phyloP scores from a whole-genome alignment of 108 stramenopile genomes.

The Pseudonitzschia pungens region DNA sequence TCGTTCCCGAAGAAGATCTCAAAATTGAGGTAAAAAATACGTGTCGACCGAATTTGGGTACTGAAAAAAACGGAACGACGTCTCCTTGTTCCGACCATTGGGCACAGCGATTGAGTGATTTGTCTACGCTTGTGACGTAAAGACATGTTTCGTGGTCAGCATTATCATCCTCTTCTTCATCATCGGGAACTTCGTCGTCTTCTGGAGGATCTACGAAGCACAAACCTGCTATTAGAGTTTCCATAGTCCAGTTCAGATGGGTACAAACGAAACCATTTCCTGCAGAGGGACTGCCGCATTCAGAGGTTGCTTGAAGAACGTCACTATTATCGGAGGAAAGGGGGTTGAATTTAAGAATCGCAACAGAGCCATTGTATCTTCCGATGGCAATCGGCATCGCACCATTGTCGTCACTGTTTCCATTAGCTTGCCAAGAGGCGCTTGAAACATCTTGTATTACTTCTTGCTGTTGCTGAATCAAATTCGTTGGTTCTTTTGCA shows the following conservation, averaged over 20 bases:
- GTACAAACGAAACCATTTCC: slow-evolving; percentile 45
- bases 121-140: slow-evolving; percentile 21
- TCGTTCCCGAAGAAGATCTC: slow-evolving; percentile 2
- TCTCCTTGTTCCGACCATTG: slow-evolving; percentile 65
- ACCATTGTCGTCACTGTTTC: neutral
- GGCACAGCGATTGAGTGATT: slow-evolving; percentile 15
- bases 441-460: slow-evolving; percentile 22
- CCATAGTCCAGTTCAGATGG: slow-evolving; percentile 60
- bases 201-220: slow-evolving; percentile 55
- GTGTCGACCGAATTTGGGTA: slow-evolving; percentile 73
- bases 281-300: slow-evolving; percentile 21
- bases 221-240: slow-evolving; percentile 56
- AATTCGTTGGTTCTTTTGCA: slow-evolving; percentile 11
- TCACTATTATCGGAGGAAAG: neutral
- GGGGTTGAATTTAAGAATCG: slow-evolving; percentile 10
- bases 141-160: slow-evolving; percentile 49
- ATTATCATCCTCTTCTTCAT: slow-evolving; percentile 57
- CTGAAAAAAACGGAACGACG: slow-evolving; percentile 83
- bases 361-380: slow-evolving; percentile 27
- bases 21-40: slow-evolving; percentile 60
- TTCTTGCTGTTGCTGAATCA: neutral
- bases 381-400: slow-evolving; percentile 21
- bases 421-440: slow-evolving; percentile 17
- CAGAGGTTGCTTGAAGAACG: neutral
- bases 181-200: slow-evolving; percentile 62